These are phyloP conservation scores for Perilla frutescens DNA, from an alignment of 257 asterid species.

Conservation along the genomic window DNA sequence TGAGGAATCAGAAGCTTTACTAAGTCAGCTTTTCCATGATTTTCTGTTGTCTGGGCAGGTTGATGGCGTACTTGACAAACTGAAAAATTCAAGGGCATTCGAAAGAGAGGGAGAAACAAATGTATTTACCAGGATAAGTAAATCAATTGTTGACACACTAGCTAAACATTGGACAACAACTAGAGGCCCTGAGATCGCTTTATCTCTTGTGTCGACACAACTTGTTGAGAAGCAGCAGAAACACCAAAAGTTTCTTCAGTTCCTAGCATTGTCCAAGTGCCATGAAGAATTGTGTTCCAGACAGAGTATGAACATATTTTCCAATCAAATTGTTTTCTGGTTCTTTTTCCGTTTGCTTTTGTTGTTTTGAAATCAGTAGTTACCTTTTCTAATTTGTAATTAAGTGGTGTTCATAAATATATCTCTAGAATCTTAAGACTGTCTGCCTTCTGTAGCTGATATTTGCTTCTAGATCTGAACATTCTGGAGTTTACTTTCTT, in stretches of 20 bases:
- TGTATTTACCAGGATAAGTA: slow-evolving; percentile 83
- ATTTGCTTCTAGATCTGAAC: slow-evolving; percentile 29
- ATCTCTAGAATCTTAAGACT: slow-evolving; percentile 18
- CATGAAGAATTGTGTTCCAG: slow-evolving; percentile 85
- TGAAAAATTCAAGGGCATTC: slow-evolving; percentile 75
- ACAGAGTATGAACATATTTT: slow-evolving; percentile 67
- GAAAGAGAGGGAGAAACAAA: slow-evolving; percentile 92
- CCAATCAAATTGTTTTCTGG: slow-evolving; percentile 18
- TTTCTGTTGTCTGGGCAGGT: slow-evolving; percentile 81
- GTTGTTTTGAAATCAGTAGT: not conserved
- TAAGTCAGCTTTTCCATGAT: slow-evolving; percentile 83
- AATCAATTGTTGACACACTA: slow-evolving; percentile 88
- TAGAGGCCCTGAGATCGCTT: slow-evolving; percentile 87
- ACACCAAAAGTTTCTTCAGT: slow-evolving; percentile 86
- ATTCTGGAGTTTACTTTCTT: slow-evolving; percentile 13
- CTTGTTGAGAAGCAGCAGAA: slow-evolving; percentile 88
- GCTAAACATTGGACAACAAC: slow-evolving; percentile 99
- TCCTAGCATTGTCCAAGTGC: slow-evolving; percentile 95
- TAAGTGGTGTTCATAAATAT: slow-evolving; percentile 19
- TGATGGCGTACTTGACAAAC: slow-evolving; percentile 72
- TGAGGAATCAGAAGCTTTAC: slow-evolving; percentile 90
- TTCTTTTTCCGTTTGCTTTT: not conserved
- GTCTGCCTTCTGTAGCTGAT: slow-evolving; percentile 25
- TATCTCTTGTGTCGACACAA: slow-evolving; percentile 78
- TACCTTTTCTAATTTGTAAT: not conserved